Percentiles rank a stretch among this genome's conserved stretches.
Conservation (phyloP, 2,329 filamentous ascomycete species). For the Fusarium hostae region DNA sequence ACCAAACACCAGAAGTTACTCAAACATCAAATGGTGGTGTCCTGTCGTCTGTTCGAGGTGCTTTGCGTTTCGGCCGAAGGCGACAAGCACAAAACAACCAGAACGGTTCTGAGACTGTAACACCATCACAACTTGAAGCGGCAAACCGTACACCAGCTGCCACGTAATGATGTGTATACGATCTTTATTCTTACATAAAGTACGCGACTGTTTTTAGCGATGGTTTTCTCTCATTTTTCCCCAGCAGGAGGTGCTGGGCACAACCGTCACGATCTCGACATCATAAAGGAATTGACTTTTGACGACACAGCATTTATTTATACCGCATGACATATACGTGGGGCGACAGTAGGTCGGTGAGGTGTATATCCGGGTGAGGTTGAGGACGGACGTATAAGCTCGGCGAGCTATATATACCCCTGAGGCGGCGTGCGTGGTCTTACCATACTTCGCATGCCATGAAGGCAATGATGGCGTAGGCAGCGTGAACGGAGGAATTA, state of each 20-base stretch:
- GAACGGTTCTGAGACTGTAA: conserved; percentile 44
- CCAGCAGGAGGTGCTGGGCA: conserved; percentile 30
- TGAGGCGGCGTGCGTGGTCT: conserved; percentile 9
- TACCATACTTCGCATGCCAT: conserved; percentile 1
- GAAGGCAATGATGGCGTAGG: conserved; percentile 15
- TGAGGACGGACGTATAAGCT: conserved; percentile 32
- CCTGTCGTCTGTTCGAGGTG: conserved; percentile 48
- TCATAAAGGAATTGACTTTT: conserved; percentile 43
- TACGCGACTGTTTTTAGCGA: conserved; percentile 43
- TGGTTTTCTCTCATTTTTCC: conserved; percentile 47
- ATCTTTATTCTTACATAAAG: conserved; percentile 33
- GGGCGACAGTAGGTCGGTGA: conserved; percentile 13
- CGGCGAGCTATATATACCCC: conserved; percentile 40
- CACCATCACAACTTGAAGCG: conserved; percentile 61
- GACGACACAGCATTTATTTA: conserved; percentile 44
- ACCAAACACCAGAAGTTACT: conserved; percentile 19
- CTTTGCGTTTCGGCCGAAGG: conserved; percentile 48
- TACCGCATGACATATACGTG: conserved; percentile 35
- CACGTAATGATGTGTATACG: conserved; percentile 24
- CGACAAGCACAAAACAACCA: conserved; percentile 34
- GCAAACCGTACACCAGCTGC: conserved; percentile 48
- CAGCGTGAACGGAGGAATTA: conserved; percentile 20
- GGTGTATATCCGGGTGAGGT: conserved; percentile 13
- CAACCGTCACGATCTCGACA: conserved; percentile 43
- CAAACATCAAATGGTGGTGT: conserved; percentile 40